Conservation (phyloP, 2,329 filamentous ascomycete genomes). For the Alternaria solani region DNA sequence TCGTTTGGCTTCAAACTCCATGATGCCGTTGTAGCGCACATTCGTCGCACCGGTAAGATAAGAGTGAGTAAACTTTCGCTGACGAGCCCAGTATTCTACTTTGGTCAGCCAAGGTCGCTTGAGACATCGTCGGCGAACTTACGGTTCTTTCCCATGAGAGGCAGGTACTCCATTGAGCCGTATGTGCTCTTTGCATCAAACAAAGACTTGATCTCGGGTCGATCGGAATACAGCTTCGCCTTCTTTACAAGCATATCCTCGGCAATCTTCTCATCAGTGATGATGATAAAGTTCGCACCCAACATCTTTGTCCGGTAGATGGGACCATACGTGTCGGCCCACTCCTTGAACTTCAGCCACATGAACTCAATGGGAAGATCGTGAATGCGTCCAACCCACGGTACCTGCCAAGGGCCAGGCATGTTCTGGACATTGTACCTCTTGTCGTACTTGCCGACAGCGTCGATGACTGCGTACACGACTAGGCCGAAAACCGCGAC, state of each 20-base stretch:
- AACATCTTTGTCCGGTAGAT: conserved; percentile 51
- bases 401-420: conserved; percentile 53
- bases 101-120: conserved; percentile 16
- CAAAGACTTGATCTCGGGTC: conserved; percentile 59
- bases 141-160: conserved; percentile 65
- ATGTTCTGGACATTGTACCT: conserved; percentile 48
- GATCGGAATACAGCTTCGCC: conserved; percentile 62
- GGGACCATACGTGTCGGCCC: conserved; percentile 46
- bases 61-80: conserved; percentile 62
- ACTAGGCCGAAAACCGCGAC: conserved; percentile 51
- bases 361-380: conserved; percentile 50
- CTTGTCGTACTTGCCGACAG: conserved; percentile 47
- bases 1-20: conserved; percentile 64
- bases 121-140: conserved; percentile 29
- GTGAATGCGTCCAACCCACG: conserved; percentile 48
- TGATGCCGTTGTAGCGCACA: conserved; percentile 55
- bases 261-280: conserved; percentile 62
- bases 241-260: conserved; percentile 63
- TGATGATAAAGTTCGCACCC: conserved; percentile 57
- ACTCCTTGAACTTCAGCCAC: conserved; percentile 62
- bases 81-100: conserved; percentile 63
- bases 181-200: conserved; percentile 64
- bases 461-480: conserved; percentile 45
- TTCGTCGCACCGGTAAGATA: conserved; percentile 59
- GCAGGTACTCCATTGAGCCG: conserved; percentile 65